A percentile compares a stretch with the other conserved stretches of the same genome.
Evolutionary conservation across 164 flowering plant species (phyloP).

Genomic region (Aristolochia contorta): DNA sequence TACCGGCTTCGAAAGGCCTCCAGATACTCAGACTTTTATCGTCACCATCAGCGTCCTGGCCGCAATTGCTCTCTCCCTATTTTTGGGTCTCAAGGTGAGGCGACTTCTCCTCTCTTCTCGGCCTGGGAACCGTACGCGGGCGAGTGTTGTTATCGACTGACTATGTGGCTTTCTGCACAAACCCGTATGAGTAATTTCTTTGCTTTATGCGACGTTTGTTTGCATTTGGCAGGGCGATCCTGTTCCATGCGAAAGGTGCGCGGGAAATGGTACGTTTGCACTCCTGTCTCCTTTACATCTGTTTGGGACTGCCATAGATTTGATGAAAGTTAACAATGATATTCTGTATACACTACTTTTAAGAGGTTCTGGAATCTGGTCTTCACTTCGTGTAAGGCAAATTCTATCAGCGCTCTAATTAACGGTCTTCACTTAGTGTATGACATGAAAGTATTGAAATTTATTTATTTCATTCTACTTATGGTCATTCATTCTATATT

Average conservation of each 20-base stretch:
- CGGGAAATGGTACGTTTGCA: conserved; percentile 63
- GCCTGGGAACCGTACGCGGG: no score
- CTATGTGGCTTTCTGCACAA: neutral
- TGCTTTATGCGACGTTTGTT: neutral
- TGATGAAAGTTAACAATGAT: no score
- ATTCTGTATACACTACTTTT: no score
- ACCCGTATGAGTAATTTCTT: neutral
- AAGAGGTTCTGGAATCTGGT: no score
- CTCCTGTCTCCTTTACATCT: neutral
- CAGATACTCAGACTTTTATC: conserved; percentile 67
- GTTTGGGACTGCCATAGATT: no score
- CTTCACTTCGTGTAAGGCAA: no score
- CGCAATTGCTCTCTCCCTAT: conserved; percentile 79
- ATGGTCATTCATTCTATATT: no score
- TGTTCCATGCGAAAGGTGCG: conserved; percentile 80
- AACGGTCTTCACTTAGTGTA: no score
- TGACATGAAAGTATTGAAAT: no score
- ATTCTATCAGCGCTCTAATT: no score
- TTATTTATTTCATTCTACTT: no score
- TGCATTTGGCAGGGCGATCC: conserved; percentile 73
- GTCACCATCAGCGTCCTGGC: conserved; percentile 62
- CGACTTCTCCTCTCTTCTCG: neutral
- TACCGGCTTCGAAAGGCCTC: conserved; percentile 31
- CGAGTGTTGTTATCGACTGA: neutral
- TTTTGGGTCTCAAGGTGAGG: conserved; percentile 70